Percentiles rank a stretch among this genome's conserved stretches.
phyloP scores from a whole-genome alignment of 106 monocot species.

The Xerophyta viscosa region DNA sequence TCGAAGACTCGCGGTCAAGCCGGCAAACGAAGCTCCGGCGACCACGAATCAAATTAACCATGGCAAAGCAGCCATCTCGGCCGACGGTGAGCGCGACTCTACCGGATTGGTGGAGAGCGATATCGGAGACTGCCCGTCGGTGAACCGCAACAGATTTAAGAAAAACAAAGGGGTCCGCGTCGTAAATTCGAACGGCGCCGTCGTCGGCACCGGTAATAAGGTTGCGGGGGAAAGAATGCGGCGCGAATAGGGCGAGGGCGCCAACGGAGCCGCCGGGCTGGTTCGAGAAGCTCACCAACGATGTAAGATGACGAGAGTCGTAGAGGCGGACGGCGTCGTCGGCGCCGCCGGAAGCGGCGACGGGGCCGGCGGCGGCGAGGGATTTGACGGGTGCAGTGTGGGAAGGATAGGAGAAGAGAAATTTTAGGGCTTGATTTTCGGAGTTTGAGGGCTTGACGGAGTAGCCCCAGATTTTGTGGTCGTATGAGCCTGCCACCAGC shows the following conservation, averaged over 20 bases:
- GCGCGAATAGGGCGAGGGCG: constrained; percentile 58
- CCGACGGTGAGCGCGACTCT: constrained; percentile 70
- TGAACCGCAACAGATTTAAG: constrained; percentile 44
- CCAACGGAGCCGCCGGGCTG: constrained; percentile 42
- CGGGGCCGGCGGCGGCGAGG: constrained; percentile 52
- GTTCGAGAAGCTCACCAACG: constrained; percentile 58
- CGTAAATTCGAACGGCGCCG: constrained; percentile 71
- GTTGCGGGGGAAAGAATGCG: constrained; percentile 61
- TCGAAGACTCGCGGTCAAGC: constrained; percentile 54
- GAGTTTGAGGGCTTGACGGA: constrained; percentile 44
- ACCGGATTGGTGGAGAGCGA: constrained; percentile 77
- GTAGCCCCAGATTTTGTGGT: constrained; percentile 93
- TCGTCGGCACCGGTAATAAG: constrained; percentile 65
- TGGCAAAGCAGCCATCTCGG: constrained; percentile 54
- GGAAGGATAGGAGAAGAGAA: constrained; percentile 79
- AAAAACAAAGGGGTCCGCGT: constrained; percentile 76
- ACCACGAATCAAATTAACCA: constrained; percentile 79
- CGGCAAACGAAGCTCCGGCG: constrained; percentile 64
- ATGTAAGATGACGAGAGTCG: constrained; percentile 68
- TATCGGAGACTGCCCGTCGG: constrained; percentile 36
- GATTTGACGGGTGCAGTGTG: constrained; percentile 74
- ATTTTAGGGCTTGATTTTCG: constrained; percentile 25
- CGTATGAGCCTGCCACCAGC: constrained; percentile 90
- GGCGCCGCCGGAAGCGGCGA: constrained; percentile 77
- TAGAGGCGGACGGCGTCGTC: constrained; percentile 88